Base-by-base conservation (phyloP, 2,329 filamentous ascomycete genomes). In the Verticillium isaacii region DNA sequence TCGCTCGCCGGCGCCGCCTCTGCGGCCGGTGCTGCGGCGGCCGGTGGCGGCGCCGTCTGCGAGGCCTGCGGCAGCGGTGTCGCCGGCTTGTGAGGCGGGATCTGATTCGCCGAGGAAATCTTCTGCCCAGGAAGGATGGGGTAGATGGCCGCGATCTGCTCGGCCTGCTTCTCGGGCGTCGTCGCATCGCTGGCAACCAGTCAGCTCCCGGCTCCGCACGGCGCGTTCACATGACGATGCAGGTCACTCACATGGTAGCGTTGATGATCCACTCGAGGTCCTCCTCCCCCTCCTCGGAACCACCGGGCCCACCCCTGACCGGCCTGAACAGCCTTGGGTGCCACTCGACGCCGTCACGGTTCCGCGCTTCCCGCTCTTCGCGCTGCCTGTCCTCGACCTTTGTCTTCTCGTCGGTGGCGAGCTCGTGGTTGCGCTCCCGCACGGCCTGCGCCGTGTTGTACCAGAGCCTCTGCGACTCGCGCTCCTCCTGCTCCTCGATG, bases 191-290 rank as follows among this genome's bases (percentile, higher is more conserved):
- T 88, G 63, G 63, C 73, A 55, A 60, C 57, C 39, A 25, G 34
- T 64, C 23, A 63, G 65, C 68, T 12, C 19, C 17, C 7, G 23
- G 9, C 17, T 29, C 5, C 11, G 15, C 12, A 29, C 29, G 6
- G 11, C 34, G 2, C 12, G 32, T 15, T 25, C 17, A 59, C 19
- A 9, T 56, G 17, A 25, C 23, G 9, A 14, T 17, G 19, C 3
- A 15, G 15, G 52, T 9, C n/a, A 74, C 81, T 71, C 77, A 96
- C 93, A 99, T 85, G 61, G 88, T 82, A 1, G 93, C 89, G 74
- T 94, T 90, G 70, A 99, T 91, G 70, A 98, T 93, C 92, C 92
- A 99, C 75, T 98, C 95, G 34, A 99, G 79, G 66, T 91, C 92
- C 72, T 96, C 92, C 73, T 96, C 91, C 32, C 91, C 91, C 72